Evolutionary conservation across 2,329 filamentous ascomycete species (phyloP).

Genomic region (Sporothrix schenckii): DNA sequence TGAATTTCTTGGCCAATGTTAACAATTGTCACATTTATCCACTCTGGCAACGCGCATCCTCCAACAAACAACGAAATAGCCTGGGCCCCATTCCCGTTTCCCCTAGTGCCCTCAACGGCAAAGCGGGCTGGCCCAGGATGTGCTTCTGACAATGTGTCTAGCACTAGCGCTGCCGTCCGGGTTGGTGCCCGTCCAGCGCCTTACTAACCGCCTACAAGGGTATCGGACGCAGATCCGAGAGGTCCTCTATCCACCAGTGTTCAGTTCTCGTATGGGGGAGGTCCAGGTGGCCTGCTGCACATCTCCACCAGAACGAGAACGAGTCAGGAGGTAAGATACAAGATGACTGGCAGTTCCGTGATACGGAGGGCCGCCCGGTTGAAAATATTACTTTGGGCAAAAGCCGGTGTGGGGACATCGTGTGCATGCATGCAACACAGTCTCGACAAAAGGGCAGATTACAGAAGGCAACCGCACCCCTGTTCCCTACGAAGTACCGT

Average conservation of each 20-base stretch:
- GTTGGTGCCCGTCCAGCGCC: not conserved
- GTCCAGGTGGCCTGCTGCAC: not conserved
- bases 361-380: conserved; percentile 7
- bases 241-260: not conserved
- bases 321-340: not conserved
- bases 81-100: conserved; percentile 22
- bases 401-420: too few relatives aligned
- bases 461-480: not conserved
- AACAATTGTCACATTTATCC: not conserved
- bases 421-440: conserved; percentile 16
- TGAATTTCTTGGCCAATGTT: not conserved
- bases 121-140: conserved; percentile 16
- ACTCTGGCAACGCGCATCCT: not conserved
- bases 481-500: not conserved
- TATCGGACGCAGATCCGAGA: conserved; percentile 11
- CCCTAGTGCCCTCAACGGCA: conserved; percentile 27
- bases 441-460: not conserved
- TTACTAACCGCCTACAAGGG: conserved; percentile 5
- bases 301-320: not conserved
- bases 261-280: not conserved
- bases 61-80: not conserved
- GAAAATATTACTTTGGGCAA: not conserved
- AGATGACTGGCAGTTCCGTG: not conserved
- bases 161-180: conserved; percentile 23
- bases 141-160: conserved; percentile 21